Evolutionary conservation across 805 yeast species (phyloP), one percentile per base, ranked within the genome.

Genomic region (Myxozyma geophila): DNA sequence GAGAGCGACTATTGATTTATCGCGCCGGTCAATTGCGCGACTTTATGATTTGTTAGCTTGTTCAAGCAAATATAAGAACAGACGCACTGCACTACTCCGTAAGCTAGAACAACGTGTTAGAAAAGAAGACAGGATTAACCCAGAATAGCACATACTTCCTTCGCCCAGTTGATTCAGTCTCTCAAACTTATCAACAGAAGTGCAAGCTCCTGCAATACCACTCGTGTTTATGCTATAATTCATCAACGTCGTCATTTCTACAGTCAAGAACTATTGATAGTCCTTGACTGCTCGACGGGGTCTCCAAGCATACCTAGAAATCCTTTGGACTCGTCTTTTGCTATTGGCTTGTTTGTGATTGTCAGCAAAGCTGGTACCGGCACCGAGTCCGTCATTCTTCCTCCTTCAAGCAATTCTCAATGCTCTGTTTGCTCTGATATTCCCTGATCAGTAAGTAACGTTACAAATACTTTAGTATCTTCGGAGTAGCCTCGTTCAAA

Each of bases 1-100:
- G 72, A 93, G 78, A 0, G 98, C 98, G 21, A 90, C 93, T 67
- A 82, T 78, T 60, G 82, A 84, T 1, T 83, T 81, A 0, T 96
- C 89, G 1, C 83, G 78, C 12, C 77, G 77, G 74, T 93, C 91
- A 55, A 79, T 80, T 0, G 97, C 96, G 71, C 90, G 90, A 78
- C 66, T 63, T 7, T 33, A n/a, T 15, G 44, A 9, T 6, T 33
- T 33, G 36, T 15, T 12, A 8, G 36, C 21, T 7, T 13, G 21
- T 21, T 39, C 43, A 17, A 40, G n/a, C 13, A 56, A 52, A 21
- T 8, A 19, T 8, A 10, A 33, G 40, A 36, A 54, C 10, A 17
- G 37, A 47, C 65, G 7, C 54, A 62, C 66, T 62, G 52, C 7
- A 62, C 66, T 12, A 62, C 59, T 7, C 66, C 66, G 37, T 62